Conservation (phyloP, 805 yeast species). For the Candida ficus region DNA sequence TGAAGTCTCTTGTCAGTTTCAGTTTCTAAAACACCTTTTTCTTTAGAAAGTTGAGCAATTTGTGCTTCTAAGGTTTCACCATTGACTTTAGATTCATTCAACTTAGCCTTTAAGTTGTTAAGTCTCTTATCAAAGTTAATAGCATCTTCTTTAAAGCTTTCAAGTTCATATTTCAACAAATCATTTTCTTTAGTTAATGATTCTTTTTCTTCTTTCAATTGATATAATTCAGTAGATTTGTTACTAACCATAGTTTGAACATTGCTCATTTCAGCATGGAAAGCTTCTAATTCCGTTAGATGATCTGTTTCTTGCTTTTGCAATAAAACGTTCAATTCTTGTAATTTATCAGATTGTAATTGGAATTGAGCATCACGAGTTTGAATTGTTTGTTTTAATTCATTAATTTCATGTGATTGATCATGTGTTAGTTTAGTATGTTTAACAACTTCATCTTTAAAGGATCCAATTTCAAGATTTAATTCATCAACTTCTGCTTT, state of each 20-base stretch:
- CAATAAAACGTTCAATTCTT: conserved; percentile 25
- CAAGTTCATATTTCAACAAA: conserved; percentile 22
- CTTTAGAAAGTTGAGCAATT: conserved; percentile 28
- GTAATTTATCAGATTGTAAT: conserved; percentile 20
- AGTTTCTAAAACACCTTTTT: conserved; percentile 35
- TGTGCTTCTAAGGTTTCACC: conserved; percentile 22
- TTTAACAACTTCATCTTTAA: conserved; percentile 3
- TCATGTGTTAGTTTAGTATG: conserved; percentile 1
- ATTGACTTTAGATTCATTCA: conserved; percentile 18
- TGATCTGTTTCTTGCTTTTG: conserved; percentile 33
- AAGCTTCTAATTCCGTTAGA: conserved; percentile 30
- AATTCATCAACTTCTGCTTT: conserved; percentile 26
- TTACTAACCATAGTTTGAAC: conserved; percentile 27
- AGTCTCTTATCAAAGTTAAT: conserved; percentile 22
- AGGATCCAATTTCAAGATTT: conserved; percentile 14
- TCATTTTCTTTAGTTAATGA: conserved; percentile 19
- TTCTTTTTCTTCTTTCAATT: conserved; percentile 25
- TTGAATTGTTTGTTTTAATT: conserved; percentile 8
- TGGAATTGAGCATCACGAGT: conserved; percentile 13
- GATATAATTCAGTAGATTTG: conserved; percentile 25
- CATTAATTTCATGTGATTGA: conserved; percentile 10
- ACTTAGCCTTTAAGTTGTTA: conserved; percentile 15
- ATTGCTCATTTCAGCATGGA: conserved; percentile 31
- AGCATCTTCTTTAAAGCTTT: conserved; percentile 21
- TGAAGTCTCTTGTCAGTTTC: conserved; percentile 52